Percentiles rank a stretch among this genome's conserved stretches.
Evolutionary conservation across 352 stramenopile genomes (phyloP).

Genomic region (Phytophthora vignae): DNA sequence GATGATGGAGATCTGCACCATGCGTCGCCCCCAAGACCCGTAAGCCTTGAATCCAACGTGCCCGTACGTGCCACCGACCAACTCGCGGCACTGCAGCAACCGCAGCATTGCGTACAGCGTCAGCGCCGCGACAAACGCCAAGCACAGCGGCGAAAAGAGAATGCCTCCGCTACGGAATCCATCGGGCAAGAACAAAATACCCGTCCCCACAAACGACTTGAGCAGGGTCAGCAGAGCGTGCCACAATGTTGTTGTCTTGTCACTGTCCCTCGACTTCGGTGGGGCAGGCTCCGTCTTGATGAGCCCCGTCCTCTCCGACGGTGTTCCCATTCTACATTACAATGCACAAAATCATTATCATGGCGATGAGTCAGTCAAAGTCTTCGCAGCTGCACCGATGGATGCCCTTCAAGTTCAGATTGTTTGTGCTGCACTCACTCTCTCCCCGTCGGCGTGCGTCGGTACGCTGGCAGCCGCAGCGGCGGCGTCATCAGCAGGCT

Average conservation of each 20-base stretch:
- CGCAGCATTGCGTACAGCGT: conserved; percentile 83
- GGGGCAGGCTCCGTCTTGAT: conserved; percentile 18
- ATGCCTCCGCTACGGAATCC: conserved; percentile 79
- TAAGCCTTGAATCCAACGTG: conserved; percentile 78
- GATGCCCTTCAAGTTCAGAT: not conserved
- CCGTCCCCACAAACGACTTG: conserved; percentile 85
- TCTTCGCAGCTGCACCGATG: not conserved
- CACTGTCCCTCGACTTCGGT: conserved; percentile 44
- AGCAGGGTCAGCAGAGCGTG: conserved; percentile 80
- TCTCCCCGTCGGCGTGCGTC: conserved; percentile 29
- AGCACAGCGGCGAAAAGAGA: conserved; percentile 75
- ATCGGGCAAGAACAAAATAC: conserved; percentile 81
- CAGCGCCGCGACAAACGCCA: conserved; percentile 67
- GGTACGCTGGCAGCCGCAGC: conserved; percentile 38
- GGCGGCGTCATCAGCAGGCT: conserved; percentile 78
- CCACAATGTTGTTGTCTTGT: conserved; percentile 84
- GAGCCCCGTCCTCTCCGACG: conserved; percentile 47
- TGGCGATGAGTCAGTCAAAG: conserved; percentile 9
- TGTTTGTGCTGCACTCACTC: conserved; percentile 25
- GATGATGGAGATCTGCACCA: conserved; percentile 86
- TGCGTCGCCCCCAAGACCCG: conserved; percentile 68
- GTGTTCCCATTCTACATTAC: conserved; percentile 38
- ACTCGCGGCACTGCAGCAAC: conserved; percentile 69
- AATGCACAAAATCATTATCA: conserved; percentile 20
- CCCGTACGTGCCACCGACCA: conserved; percentile 82